Conservation (phyloP, 768 basidiomycete genomes). For the Pluteus cervinus region DNA sequence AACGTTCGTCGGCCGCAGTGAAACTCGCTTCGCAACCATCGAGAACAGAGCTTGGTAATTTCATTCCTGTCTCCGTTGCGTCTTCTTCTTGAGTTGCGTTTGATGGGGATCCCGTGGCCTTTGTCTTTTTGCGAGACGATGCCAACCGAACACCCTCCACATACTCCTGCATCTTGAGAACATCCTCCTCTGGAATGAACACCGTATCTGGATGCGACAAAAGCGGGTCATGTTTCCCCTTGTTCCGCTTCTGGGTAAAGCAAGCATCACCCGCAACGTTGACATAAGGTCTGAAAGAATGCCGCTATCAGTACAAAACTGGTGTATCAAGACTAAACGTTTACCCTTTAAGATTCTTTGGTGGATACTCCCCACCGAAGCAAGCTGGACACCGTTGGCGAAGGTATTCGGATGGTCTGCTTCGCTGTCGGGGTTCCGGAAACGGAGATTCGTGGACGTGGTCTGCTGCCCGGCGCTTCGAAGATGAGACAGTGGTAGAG, state of each 20-base stretch:
- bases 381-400: conserved; percentile 18
- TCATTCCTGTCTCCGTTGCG: conserved; percentile 16
- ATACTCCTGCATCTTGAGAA: conserved; percentile 12
- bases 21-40: conserved; percentile 27
- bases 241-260: conserved; percentile 25
- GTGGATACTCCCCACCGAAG: conserved; percentile 15
- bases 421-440: too few relatives aligned
- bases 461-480: too few relatives aligned
- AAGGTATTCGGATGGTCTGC: conserved; percentile 15
- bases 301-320: background rate
- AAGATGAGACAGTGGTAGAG: too few relatives aligned
- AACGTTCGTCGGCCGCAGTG: conserved; percentile 19
- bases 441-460: too few relatives aligned
- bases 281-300: conserved; percentile 14
- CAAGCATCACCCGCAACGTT: conserved; percentile 25
- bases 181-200: conserved; percentile 15
- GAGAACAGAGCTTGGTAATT: conserved; percentile 21
- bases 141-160: conserved; percentile 11
- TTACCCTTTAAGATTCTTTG: conserved; percentile 8
- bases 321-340: conserved; percentile 3
- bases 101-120: background rate
- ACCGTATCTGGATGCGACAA: conserved; percentile 13
- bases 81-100: conserved; percentile 7
- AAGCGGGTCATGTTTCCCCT: conserved; percentile 10
- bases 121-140: background rate